A percentile compares a stretch with the other conserved stretches of the same genome.
Conservation (phyloP, 1,284 basidiomycete species). For the Xerocomus nothofagi region DNA sequence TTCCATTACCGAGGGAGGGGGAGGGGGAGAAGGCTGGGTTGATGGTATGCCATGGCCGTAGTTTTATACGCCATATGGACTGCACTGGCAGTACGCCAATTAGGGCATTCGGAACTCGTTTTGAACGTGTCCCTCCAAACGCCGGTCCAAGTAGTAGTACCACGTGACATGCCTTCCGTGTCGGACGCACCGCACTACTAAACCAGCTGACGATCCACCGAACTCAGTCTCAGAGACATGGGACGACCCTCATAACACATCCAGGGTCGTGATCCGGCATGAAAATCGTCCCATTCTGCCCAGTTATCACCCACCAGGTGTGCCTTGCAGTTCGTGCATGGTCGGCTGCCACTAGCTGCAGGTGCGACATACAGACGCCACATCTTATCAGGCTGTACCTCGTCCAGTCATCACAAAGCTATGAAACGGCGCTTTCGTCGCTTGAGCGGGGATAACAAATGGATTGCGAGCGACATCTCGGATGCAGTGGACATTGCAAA, state of each 20-base stretch:
- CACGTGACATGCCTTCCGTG: no score
- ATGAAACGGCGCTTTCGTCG: background rate
- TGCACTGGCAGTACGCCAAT: background rate
- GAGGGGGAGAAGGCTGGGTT: background rate
- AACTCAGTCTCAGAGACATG: no score
- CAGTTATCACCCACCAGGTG: no score
- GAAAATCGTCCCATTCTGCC: constrained; percentile 7
- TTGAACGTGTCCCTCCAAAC: no score
- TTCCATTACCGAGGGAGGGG: constrained; percentile 19
- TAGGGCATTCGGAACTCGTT: no score
- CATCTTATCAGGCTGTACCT: background rate
- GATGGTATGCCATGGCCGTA: background rate
- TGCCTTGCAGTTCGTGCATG: constrained; percentile 18
- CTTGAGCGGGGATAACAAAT: constrained; percentile 32
- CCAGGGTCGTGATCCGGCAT: constrained; percentile 9
- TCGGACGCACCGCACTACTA: no score
- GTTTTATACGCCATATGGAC: constrained; percentile 27
- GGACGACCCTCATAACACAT: no score
- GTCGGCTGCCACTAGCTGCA: background rate
- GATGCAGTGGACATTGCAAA: constrained; percentile 24
- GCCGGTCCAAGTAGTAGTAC: no score
- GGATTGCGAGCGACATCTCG: constrained; percentile 18
- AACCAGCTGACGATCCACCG: constrained; percentile 26
- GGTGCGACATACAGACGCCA: background rate
- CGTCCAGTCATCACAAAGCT: background rate